Evolutionary conservation across 805 yeast genomes (phyloP), one percentile per base, ranked within the genome.

Genomic region (Maudiozyma serrabonitensis): DNA sequence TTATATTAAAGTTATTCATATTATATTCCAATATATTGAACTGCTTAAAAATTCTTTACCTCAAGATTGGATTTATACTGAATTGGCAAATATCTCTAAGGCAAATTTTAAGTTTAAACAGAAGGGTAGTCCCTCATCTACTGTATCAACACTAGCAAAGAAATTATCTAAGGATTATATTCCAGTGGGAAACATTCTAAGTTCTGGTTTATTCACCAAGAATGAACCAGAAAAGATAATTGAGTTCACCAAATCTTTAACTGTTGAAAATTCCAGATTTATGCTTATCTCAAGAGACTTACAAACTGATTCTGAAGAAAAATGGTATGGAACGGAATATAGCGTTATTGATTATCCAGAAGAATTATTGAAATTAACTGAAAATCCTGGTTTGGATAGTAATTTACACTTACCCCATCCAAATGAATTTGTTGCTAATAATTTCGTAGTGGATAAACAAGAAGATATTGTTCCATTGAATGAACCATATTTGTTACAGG

Each of bases 271-370:
- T 55, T 76, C 84, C 56, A 75, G 87, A 52, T 70, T 79, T 5
- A 68, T 74, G 42, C 62, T 90, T 25, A 70, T 80, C 13, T 72
- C 78, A 31, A 81, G 71, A 65, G 77, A 64, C 54, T 72, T 79
- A 47, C 74, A 73, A 6, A 74, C 80, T 3, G 75, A 75, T 48
- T 54, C 67, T 15, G 71, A 61, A 19, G 99, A 91, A 63, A 74
- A 79, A 59, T 91, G 96, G 96, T 91, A 93, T 62, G 96, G 95
- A 3, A 88, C 97, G 0, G 84, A 85, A 56, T 87, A 88, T 62
- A 67, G 76, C 2, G 63, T 75, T 41, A 71, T 68, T 11, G 68
- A 71, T 15, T 59, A 87, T 21, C 69, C 79, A 2, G 42, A 54
- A 0, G 69, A 67, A 0, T 63, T 82, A 3, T 15, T 70, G 6